Conservation (phyloP, 2,329 filamentous ascomycete genomes). For the Hypoxylon sp. region DNA sequence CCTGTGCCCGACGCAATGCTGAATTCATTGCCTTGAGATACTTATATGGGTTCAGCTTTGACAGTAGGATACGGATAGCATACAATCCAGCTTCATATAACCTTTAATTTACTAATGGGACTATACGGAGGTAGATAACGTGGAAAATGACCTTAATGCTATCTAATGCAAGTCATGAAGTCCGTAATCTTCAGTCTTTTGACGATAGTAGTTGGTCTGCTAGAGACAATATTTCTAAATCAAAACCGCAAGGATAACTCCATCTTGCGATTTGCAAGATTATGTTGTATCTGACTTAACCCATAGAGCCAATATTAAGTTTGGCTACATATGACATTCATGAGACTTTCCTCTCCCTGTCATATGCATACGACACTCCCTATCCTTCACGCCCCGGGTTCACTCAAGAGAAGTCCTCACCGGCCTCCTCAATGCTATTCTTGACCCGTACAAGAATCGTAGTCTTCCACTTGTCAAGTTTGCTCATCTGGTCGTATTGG, state of each 20-base stretch:
- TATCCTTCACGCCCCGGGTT: constrained; percentile 16
- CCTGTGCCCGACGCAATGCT: background rate
- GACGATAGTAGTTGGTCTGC: constrained; percentile 17
- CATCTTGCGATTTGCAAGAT: constrained; percentile 24
- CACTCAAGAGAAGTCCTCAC: constrained; percentile 54
- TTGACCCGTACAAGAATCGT: constrained; percentile 86
- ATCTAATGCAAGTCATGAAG: constrained; percentile 20
- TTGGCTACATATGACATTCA: constrained; percentile 10
- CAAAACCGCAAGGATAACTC: constrained; percentile 19
- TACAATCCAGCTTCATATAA: constrained; percentile 22
- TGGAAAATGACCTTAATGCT: constrained; percentile 23
- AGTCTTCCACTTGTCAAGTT: constrained; percentile 98
- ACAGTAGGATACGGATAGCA: background rate
- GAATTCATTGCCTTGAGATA: background rate
- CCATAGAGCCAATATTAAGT: constrained; percentile 23
- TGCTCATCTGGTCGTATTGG: constrained; percentile 92
- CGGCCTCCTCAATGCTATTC: constrained; percentile 77
- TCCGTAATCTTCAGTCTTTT: constrained; percentile 16
- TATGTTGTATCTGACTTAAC: constrained; percentile 8
- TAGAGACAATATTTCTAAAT: constrained; percentile 28
- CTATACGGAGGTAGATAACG: constrained; percentile 10
- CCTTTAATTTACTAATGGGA: background rate
- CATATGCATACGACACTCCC: no score
- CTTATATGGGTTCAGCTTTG: background rate
- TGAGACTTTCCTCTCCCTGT: constrained; percentile 26